These are phyloP conservation scores for Ceratobasidium sp. DNA, from an alignment of 1,284 basidiomycete species.

Conservation along the genomic window DNA sequence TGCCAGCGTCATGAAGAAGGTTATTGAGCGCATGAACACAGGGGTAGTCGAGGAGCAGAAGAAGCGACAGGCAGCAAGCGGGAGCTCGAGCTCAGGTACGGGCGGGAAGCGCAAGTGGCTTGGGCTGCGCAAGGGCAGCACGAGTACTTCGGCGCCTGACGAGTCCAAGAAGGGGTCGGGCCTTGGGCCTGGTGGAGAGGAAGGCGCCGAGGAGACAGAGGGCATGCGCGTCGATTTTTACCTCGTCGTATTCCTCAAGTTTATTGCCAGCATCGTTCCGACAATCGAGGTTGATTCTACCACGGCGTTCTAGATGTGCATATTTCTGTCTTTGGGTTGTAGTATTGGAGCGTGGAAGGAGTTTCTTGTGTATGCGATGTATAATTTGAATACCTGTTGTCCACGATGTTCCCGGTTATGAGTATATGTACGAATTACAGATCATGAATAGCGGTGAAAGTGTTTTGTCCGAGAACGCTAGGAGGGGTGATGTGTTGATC, in stretches of 20 bases:
- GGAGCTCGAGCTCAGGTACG: constrained; percentile 57
- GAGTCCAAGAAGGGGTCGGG: constrained; percentile 48
- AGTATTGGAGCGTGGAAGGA: constrained; percentile 27
- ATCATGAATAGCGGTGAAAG: constrained; percentile 26
- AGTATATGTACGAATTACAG: constrained; percentile 45
- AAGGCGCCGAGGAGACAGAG: constrained; percentile 77
- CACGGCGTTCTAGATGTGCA: constrained; percentile 70
- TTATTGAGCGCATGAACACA: constrained; percentile 98
- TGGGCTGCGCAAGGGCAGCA: constrained; percentile 67
- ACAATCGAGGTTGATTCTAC: constrained; percentile 96
- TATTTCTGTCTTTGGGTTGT: constrained; percentile 22
- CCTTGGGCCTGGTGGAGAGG: constrained; percentile 50
- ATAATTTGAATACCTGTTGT: constrained; percentile 45
- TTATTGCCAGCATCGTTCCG: constrained; percentile 92
- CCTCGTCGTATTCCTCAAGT: constrained; percentile 96
- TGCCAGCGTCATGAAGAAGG: constrained; percentile 99
- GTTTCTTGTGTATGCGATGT: constrained; percentile 41
- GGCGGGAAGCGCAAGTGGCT: constrained; percentile 87
- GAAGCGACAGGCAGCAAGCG: constrained; percentile 59
- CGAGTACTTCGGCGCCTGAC: constrained; percentile 49
- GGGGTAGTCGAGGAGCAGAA: constrained; percentile 80
- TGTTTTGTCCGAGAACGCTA: not conserved
- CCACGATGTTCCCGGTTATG: constrained; percentile 30
- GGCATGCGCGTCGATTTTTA: constrained; percentile 96
- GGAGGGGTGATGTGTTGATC: not conserved